Evolutionary conservation across 305 asterid species (phyloP).

Genomic region (Solanum aculeatissimum): DNA sequence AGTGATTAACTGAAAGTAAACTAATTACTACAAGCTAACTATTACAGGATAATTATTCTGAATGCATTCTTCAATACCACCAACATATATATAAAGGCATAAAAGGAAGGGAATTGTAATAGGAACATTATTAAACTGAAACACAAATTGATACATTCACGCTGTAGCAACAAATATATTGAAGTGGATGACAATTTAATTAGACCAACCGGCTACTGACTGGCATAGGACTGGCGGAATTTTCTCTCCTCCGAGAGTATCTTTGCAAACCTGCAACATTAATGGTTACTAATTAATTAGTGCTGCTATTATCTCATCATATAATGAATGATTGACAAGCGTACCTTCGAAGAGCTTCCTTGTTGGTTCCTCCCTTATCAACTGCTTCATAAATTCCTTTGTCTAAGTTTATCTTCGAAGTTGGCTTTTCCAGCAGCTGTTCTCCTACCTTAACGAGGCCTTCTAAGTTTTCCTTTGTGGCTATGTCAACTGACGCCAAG

Average conservation of each 20-base stretch:
- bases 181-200: neutral
- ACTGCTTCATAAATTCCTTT: slow-evolving; percentile 27
- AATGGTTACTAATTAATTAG: no score
- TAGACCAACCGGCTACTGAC: neutral
- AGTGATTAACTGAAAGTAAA: no score
- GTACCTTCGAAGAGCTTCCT: slow-evolving; percentile 33
- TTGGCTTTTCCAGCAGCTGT: slow-evolving; percentile 30
- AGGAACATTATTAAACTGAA: neutral
- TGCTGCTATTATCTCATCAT: neutral
- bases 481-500: slow-evolving; percentile 18
- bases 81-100: neutral
- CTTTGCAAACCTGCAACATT: slow-evolving; percentile 30
- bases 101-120: neutral
- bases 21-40: no score
- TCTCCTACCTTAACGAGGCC: slow-evolving; percentile 34
- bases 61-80: no score
- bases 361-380: slow-evolving; percentile 29
- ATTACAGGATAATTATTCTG: no score
- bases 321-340: neutral
- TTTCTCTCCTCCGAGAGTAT: slow-evolving; percentile 40
- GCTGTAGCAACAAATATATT: neutral
- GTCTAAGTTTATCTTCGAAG: slow-evolving; percentile 25
- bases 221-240: slow-evolving; percentile 3
- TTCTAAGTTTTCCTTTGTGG: slow-evolving; percentile 35
- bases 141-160: neutral